phyloP scores from a whole-genome alignment of 495 filamentous ascomycete species.

The Hyaloscypha hepaticicola region DNA sequence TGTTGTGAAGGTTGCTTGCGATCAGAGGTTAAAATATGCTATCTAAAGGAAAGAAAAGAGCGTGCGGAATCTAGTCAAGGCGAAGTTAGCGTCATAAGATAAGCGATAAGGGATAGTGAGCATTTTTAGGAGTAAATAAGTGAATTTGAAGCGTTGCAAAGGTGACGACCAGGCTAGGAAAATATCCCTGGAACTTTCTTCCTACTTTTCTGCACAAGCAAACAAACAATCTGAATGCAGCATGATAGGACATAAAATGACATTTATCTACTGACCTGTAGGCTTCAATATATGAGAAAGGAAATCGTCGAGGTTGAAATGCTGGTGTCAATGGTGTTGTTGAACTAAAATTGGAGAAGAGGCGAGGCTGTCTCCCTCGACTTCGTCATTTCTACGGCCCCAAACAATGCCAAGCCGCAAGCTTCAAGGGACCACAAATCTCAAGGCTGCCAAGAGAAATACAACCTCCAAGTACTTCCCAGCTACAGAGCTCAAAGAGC shows the following conservation, averaged over 20 bases:
- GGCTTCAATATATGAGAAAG: not conserved
- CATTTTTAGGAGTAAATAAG: not conserved
- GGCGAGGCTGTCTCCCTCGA: not conserved
- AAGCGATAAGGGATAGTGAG: not conserved
- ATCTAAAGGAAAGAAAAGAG: not conserved
- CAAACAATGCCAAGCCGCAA: conserved; percentile 3
- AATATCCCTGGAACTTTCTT: not conserved
- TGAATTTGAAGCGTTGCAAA: not conserved
- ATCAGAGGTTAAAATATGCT: not conserved
- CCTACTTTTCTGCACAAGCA: not conserved
- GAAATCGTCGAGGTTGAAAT: not conserved
- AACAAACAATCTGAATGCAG: not conserved
- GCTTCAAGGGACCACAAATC: not conserved
- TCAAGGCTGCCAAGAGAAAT: not conserved
- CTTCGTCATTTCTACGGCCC: not conserved
- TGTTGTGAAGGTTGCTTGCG: conserved; percentile 11
- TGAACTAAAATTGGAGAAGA: not conserved
- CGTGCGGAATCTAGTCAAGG: not conserved
- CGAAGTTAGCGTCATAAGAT: not conserved
- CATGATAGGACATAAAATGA: not conserved
- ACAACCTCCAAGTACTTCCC: not conserved
- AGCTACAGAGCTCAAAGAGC: not conserved
- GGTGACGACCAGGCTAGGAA: not conserved
- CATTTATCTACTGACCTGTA: not conserved
- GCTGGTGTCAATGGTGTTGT: not conserved